Conservation (phyloP, 192 early-diverging fungal species). For the Coemansia nantahalensis region DNA sequence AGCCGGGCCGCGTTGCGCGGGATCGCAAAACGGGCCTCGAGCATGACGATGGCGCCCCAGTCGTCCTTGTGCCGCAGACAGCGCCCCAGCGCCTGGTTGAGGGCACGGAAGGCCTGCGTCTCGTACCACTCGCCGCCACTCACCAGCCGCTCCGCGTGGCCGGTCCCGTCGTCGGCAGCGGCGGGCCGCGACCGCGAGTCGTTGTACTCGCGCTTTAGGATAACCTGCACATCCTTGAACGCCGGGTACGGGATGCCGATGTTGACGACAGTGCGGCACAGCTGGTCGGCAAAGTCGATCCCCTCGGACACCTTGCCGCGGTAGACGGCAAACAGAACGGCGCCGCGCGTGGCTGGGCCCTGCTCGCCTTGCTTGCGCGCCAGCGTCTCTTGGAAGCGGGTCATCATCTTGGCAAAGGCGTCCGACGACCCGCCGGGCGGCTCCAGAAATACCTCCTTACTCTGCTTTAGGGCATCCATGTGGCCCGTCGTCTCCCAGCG, state of each 20-base stretch:
- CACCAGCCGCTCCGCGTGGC: conserved; percentile 12
- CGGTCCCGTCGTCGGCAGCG: not conserved
- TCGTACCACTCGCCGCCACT: conserved; percentile 56
- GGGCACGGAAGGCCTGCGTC: conserved; percentile 58
- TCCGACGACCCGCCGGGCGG: no score
- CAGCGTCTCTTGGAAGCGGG: no score
- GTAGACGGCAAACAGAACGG: no score
- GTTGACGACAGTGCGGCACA: conserved; percentile 52
- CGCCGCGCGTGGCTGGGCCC: no score
- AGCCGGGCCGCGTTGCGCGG: conserved; percentile 23
- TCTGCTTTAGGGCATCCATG: no score
- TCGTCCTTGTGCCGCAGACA: conserved; percentile 58
- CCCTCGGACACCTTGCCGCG: conserved; percentile 54
- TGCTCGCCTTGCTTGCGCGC: no score
- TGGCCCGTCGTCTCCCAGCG: no score
- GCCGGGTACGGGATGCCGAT: conserved; percentile 60
- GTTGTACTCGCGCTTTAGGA: conserved; percentile 56
- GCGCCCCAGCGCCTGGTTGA: conserved; percentile 61
- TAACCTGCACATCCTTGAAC: conserved; percentile 50
- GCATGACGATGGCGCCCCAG: conserved; percentile 62
- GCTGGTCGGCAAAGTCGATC: conserved; percentile 49
- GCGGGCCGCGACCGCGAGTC: conserved; percentile 6
- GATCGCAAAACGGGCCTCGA: conserved; percentile 53
- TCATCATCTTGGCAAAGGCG: no score
- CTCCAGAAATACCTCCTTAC: no score